Base-by-base conservation (phyloP, 2,329 filamentous ascomycete genomes). In the Gremmenia infestans region DNA sequence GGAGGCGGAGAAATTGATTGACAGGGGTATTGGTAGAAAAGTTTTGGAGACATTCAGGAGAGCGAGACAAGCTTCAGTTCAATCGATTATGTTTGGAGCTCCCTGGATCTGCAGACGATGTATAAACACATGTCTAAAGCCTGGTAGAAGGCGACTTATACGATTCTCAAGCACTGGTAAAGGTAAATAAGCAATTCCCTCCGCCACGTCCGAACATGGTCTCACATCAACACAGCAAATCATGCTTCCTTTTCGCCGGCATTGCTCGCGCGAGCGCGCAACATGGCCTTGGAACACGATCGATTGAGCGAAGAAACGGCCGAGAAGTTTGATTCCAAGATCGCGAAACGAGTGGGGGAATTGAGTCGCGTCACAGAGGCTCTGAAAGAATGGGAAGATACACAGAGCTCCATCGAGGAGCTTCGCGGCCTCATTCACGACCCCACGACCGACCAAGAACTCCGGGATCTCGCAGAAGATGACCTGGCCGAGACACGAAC, bases 401-500 rank as follows among this genome's bases (percentile, higher is more conserved):
- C 81, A 0, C 76, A 78, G 39, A 72, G 75, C 1, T 78, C 81
- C 22, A 73, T 83, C 53, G 64, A 67, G 2, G 83, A 87, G 72
- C 78, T 87, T 14, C 70, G 71, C 5, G 67, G 70, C 32, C 75
- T 86, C 61, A 70, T 81, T 12, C 64, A 73, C 77, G 45, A 76
- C 49, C 62, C 65, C 12, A 63, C 64, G 19, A 70, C 65, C 25
- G 82, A 87, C 60, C 71, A 73, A 49, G 94, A 97, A 72, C 81
- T 99, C 52, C 83, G 86, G 11, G 78, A 85, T 8, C 79, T 99
- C 52, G 85, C 95, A 11, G 75, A 80, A n/a, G 91, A 96, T 61
- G 94, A 99, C 70, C 78, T 97, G 8, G 74, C 76, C n/a, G 72
- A 79, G 2, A 91, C 89, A 11, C 76, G 79, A 15, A 73, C 78